Evolutionary conservation across 1,284 basidiomycete genomes (phyloP), one percentile per base, ranked within the genome.

Genomic region (Taiwanofungus camphoratus): DNA sequence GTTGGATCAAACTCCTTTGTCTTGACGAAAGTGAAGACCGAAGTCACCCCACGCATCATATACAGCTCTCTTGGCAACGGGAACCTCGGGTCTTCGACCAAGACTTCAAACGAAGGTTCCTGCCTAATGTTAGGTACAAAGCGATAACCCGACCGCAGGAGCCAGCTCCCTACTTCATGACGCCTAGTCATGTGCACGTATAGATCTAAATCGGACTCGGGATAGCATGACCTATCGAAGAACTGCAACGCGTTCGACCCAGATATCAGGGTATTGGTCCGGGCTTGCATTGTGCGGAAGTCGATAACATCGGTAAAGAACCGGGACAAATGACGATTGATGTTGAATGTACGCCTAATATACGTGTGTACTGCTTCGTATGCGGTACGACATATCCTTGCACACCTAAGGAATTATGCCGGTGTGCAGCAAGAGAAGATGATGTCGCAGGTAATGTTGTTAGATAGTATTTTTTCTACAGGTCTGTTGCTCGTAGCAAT

Each of bases 191-290:
- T 55, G 11, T 64, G 57, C 7, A 65, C 61, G 50, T 74, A 77
- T 3, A 76, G 27, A 42, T 77, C 74, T 2, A 77, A 65, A 52
- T 76, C 74, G 3, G 71, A 61, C 13, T 66, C 62, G 1, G 65
- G 64, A 50, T 75, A 77, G 20, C 58, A 51, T 1, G 58, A 53
- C 8, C 74, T 52, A 33, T 68, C 67, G 36, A 77, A 61, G 52
- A 76, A 72, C 49, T 76, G 74, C 5, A 77, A 64, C 1, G 68
- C 74, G 22, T 55, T 60, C 0, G 74, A 77, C 12, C 75, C 75
- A 1, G 74, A 76, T 19, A 77, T 64, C 11, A 77, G 48, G 0
- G 66, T 63, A 19, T 64, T 64, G 0, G 71, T 74, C 29, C 51
- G 46, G 1, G 63, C 65, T 53, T 75, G 74, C 5, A 77, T 54